These are phyloP conservation scores for Citrullus amarus DNA, from an alignment of 306 rosid species.

Conservation along the genomic window DNA sequence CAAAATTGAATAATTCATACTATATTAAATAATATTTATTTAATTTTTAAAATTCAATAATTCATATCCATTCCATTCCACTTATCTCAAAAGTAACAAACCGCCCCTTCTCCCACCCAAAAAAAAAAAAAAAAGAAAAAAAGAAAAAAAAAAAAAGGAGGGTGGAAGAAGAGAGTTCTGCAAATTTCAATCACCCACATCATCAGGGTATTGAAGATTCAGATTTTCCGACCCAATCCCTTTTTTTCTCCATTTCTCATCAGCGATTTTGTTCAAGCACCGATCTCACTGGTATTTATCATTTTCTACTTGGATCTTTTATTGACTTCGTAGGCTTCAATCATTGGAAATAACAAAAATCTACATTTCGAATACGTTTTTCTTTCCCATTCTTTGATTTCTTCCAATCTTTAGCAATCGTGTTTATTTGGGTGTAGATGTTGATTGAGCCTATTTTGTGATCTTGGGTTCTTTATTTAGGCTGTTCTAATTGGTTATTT, in stretches of 20 bases:
- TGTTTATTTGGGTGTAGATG: not conserved
- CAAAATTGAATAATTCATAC: not conserved
- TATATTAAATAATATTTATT: too few relatives aligned
- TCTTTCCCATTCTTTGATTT: not conserved
- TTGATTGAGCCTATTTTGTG: not conserved
- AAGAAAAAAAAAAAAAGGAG: not conserved
- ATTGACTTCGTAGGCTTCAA: not conserved
- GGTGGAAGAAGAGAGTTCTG: not conserved
- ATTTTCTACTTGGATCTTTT: not conserved
- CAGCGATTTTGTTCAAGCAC: not conserved
- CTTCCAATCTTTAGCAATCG: not conserved
- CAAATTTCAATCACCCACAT: constrained; percentile 3
- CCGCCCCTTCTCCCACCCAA: not conserved
- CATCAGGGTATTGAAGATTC: not conserved
- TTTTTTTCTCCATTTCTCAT: not conserved
- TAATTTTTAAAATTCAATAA: not conserved
- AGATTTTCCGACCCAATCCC: not conserved
- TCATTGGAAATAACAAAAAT: not conserved
- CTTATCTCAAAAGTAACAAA: not conserved
- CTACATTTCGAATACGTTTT: not conserved
- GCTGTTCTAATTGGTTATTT: not conserved
- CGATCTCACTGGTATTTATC: constrained; percentile 1
- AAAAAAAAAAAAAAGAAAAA: not conserved
- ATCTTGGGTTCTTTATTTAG: not conserved
- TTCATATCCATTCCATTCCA: constrained; percentile 3